Base-by-base conservation (phyloP, 129 eudicot species). In the Dittrichia graveolens region DNA sequence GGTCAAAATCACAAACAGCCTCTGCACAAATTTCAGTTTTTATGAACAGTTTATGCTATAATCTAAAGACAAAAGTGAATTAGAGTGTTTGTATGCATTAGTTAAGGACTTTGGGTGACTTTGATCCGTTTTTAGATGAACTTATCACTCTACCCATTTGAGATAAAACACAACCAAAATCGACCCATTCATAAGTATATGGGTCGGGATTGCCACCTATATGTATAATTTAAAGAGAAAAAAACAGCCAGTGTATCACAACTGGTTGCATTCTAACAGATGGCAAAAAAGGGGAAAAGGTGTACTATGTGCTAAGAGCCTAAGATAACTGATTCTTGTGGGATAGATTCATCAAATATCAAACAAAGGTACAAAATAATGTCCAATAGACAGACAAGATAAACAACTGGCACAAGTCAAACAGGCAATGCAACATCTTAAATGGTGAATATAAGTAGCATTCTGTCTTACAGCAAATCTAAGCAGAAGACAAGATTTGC, bases 401-500 rank as follows among this genome's bases (percentile, higher is more conserved):
- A 63, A 40, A 7, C 68, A 14, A 14, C 3, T 41, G 4, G 18
- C 68, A 41, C 56, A 19, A 42, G 42, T 44, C 76, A 57, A 56
- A 71, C 53, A 43, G 37, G 37, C 50, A 53, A 69, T 40, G 57
- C 49, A 2, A 24, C 64, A 56, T 6, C 60, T 48, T 73, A 38
- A 41, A 53, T 2, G 3, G 47, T 0, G 44, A 66, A 10, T 47
- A 60, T 13, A 50, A 15, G 15, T 50, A 7, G 56, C 16, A 14
- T 61, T 41, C 6, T n/a, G 60, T 61, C 89, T 76, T 81, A 87
- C 94, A 75, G 94, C 89, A 82, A 87, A 87, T 87, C 94, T 87
- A 75, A 87, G 84, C 61, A 87, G 82, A 39, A 87, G 87, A 57
- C 94, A 87, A n/a, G 94, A 87, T 82, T 87, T 87, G 35, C 93